Evolutionary conservation across 2,329 filamentous ascomycete species (phyloP).

Genomic region (Hypoxylon sp.): DNA sequence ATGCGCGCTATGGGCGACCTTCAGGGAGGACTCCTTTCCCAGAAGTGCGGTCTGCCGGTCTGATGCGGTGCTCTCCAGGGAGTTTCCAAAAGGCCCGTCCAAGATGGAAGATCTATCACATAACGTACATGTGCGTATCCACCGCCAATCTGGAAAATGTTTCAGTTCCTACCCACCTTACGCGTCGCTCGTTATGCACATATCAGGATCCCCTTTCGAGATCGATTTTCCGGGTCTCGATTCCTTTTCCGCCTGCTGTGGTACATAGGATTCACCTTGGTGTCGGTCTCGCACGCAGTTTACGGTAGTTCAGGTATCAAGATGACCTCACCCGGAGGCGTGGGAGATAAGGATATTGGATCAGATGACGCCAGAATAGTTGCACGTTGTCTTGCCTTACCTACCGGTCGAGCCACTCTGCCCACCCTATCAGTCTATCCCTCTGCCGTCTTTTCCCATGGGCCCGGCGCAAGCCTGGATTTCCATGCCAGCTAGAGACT

Average conservation of each 20-base stretch:
- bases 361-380: conserved; percentile 28
- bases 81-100: not conserved
- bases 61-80: not conserved
- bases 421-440: too few relatives aligned
- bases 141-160: conserved; percentile 9
- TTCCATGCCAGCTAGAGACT: not conserved
- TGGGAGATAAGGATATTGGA: conserved; percentile 30
- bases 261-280: conserved; percentile 15
- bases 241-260: conserved; percentile 20
- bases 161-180: conserved; percentile 13
- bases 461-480: conserved; percentile 13
- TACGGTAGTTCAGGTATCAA: conserved; percentile 29
- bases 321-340: conserved; percentile 14
- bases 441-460: conserved; percentile 2
- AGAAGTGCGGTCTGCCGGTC: conserved; percentile 4
- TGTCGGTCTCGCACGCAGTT: conserved; percentile 13
- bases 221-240: conserved; percentile 25
- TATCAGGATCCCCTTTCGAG: conserved; percentile 16
- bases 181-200: conserved; percentile 13
- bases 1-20: not conserved
- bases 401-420: too few relatives aligned
- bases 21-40: not conserved
- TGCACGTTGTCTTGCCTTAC: conserved; percentile 14
- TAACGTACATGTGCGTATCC: conserved; percentile 21
- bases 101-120: conserved; percentile 8